Percentiles rank a stretch among this genome's conserved stretches.
These are phyloP conservation scores for Neurospora sp. DNA, from an alignment of 2,329 filamentous ascomycete genomes.

Conservation along the genomic window DNA sequence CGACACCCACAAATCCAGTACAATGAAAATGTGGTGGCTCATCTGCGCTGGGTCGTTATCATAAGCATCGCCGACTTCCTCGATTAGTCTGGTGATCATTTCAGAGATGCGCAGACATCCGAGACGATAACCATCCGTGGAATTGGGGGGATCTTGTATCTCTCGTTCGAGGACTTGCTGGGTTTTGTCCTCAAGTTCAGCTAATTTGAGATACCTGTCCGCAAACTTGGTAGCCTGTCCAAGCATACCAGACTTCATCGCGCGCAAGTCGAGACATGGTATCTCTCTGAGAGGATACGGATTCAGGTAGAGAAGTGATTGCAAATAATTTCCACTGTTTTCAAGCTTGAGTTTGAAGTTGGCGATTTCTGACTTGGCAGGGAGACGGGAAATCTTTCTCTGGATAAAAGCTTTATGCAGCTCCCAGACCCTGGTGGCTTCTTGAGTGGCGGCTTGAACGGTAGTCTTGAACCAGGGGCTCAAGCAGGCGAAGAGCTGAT, in stretches of 20 bases:
- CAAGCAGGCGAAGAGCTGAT: background rate
- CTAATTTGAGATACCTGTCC: background rate
- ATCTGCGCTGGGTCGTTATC: conserved; percentile 35
- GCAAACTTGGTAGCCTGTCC: background rate
- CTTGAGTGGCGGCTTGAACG: background rate
- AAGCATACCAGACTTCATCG: background rate
- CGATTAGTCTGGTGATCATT: background rate
- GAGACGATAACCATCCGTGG: background rate
- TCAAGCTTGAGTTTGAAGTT: background rate
- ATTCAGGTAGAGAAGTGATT: background rate
- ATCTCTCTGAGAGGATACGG: background rate
- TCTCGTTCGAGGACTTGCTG: background rate
- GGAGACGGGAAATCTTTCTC: background rate
- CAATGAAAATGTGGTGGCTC: conserved; percentile 40
- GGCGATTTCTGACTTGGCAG: background rate
- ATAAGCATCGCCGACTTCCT: conserved; percentile 21
- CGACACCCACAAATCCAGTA: conserved; percentile 48
- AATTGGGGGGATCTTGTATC: background rate
- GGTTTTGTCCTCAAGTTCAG: background rate
- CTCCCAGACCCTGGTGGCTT: background rate
- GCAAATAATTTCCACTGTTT: background rate
- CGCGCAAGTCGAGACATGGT: background rate
- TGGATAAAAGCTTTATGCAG: background rate
- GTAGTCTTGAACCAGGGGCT: background rate
- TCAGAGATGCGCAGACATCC: background rate